Conservation (phyloP, 805 yeast genomes). For the Candida ascalaphidarum region DNA sequence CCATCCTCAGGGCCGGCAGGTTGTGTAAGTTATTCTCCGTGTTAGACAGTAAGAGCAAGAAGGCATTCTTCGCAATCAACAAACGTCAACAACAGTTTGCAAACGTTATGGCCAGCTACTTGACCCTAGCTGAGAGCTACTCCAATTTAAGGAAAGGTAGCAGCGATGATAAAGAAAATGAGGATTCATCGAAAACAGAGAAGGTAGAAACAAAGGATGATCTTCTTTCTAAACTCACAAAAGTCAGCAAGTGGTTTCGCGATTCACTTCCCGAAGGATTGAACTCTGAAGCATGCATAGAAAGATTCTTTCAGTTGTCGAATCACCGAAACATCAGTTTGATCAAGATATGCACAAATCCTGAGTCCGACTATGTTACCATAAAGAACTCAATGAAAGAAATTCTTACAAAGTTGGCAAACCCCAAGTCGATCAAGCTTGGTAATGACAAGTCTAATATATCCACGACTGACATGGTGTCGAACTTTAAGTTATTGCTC, state of each 20-base stretch:
- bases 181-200: conserved; percentile 12
- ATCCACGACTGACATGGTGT: conserved; percentile 40
- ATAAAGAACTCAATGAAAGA: conserved; percentile 59
- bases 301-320: conserved; percentile 43
- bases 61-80: conserved; percentile 61
- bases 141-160: conserved; percentile 5
- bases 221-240: conserved; percentile 33
- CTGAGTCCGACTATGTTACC: conserved; percentile 52
- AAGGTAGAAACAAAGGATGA: conserved; percentile 3
- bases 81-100: conserved; percentile 60
- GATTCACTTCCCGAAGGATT: conserved; percentile 45
- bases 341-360: conserved; percentile 42
- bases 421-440: conserved; percentile 38
- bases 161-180: too few species aligned
- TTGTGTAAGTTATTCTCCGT: conserved; percentile 38
- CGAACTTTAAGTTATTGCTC: conserved; percentile 47
- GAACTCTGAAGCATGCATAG: conserved; percentile 42
- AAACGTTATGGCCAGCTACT: conserved; percentile 38
- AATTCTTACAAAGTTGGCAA: conserved; percentile 45
- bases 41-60: conserved; percentile 49
- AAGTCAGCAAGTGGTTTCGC: conserved; percentile 54
- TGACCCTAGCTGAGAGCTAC: conserved; percentile 41
- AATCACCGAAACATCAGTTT: conserved; percentile 54
- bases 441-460: conserved; percentile 20
- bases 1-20: conserved; percentile 42